Conservation (phyloP, 2,329 filamentous ascomycete genomes). For the Pochonia chlamydosporia region DNA sequence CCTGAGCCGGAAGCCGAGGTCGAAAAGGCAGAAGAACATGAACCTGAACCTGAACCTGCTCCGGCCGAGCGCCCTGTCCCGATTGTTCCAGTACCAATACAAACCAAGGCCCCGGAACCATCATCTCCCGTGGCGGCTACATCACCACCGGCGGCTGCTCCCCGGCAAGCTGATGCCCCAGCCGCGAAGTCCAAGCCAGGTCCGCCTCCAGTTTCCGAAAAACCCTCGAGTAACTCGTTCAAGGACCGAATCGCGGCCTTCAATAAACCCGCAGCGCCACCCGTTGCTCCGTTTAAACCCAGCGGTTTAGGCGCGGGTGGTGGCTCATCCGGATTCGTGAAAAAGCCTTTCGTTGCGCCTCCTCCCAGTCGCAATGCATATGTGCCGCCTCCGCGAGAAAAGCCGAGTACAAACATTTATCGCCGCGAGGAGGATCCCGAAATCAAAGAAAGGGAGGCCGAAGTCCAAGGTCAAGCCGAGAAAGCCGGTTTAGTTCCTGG, state of each 20-base stretch:
- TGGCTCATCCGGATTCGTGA: slow-evolving; percentile 67
- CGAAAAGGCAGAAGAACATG: slow-evolving; percentile 27
- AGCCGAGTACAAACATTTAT: slow-evolving; percentile 69
- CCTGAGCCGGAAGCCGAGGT: slow-evolving; percentile 21
- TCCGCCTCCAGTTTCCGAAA: slow-evolving; percentile 64
- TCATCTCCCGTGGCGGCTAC: slow-evolving; percentile 9
- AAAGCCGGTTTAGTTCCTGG: slow-evolving; percentile 55
- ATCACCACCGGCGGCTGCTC: slow-evolving; percentile 17
- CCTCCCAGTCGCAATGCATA: slow-evolving; percentile 91
- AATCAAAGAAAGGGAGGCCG: slow-evolving; percentile 58
- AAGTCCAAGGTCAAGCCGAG: slow-evolving; percentile 61
- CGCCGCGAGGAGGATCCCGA: slow-evolving; percentile 82
- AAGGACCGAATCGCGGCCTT: slow-evolving; percentile 95
- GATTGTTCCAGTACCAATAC: slow-evolving; percentile 18
- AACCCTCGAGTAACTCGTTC: slow-evolving; percentile 73
- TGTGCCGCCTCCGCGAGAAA: slow-evolving; percentile 68
- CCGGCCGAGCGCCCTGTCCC: slow-evolving; percentile 25
- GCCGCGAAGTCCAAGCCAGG: slow-evolving; percentile 35
- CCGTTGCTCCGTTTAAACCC: slow-evolving; percentile 86
- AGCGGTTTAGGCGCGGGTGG: slow-evolving; percentile 49
- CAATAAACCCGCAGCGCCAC: slow-evolving; percentile 82
- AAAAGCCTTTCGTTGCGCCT: slow-evolving; percentile 94
- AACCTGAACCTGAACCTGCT: slow-evolving; percentile 25
- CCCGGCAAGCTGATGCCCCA: slow-evolving; percentile 32
- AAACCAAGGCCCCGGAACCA: slow-evolving; percentile 25